Base-by-base conservation (phyloP, 164 flowering plant species). In the Paratinospora sagittata region DNA sequence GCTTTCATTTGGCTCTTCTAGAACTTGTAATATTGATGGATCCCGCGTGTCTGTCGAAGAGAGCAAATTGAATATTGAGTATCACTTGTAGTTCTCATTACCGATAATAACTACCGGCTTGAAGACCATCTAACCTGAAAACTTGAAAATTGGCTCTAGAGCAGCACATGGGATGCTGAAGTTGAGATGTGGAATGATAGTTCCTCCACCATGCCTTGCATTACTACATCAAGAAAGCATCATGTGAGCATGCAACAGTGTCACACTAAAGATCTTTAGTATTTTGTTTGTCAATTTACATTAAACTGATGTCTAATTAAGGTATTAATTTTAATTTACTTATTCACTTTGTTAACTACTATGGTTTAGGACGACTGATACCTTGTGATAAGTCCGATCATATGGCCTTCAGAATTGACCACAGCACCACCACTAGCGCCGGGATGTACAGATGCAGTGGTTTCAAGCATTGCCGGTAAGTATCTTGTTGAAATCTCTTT, bases 391-490 rank as follows among this genome's bases (percentile, higher is more conserved):
- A 95, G 96, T 73, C 93, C 97, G 76, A 94, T 84, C 96, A 95
- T 86, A 76, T 72, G 82, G 58, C 98, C 97, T 67, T 85, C 76
- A 67, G 88, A 84, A 80, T 95, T 86, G 61, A 92, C 83, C 74
- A 95, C 88, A 30, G 93, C 92, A 67, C 98, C 98, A 74, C 98
- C 98, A 83, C 98, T 94, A 49, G 88, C 88, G 78, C 98, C 98
- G 57, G 97, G 91, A 80, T 95, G 94, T 67, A 95, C 97, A 64
- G 97, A 86, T 70, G 98, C 98, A 47, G 98, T 92, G 49, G 98
- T 95, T 83, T 90, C 96, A 75, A 95, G 84, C 97, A 95, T 89
- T 41, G 81, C 92, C 9, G 97, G 94, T 68, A 86, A 43, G 14
- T 72, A 37, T 66, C 76, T 81, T 43, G 30, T 27, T n/a, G 55